phyloP scores from a whole-genome alignment of 805 yeast species.

The Debaryomyces maramus region DNA sequence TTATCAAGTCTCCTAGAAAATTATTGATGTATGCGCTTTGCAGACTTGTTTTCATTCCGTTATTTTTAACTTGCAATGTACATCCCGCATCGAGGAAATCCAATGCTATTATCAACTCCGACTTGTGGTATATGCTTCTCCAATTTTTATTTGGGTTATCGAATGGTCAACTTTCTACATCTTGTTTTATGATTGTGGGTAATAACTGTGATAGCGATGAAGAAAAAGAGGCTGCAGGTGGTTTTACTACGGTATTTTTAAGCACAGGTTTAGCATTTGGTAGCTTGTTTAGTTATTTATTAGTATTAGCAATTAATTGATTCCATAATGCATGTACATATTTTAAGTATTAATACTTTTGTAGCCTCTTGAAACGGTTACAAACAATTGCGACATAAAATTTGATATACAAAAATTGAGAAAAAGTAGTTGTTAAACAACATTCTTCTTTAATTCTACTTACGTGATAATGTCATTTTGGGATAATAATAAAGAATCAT shows the following conservation, averaged over 20 bases:
- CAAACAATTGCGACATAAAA: no score
- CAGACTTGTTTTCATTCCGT: slow-evolving; percentile 64
- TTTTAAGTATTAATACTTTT: no score
- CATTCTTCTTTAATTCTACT: no score
- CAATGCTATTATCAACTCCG: slow-evolving; percentile 52
- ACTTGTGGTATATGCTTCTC: slow-evolving; percentile 61
- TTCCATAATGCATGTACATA: no score
- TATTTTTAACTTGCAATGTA: slow-evolving; percentile 68
- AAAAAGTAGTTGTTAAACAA: no score
- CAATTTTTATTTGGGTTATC: slow-evolving; percentile 84
- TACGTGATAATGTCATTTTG: slow-evolving; percentile 28
- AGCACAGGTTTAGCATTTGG: slow-evolving; percentile 80
- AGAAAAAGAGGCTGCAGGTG: slow-evolving; percentile 91
- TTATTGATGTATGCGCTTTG: slow-evolving; percentile 55
- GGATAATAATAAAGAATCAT: slow-evolving; percentile 50
- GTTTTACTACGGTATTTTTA: slow-evolving; percentile 79
- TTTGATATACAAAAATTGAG: no score
- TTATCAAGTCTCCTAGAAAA: slow-evolving; percentile 41
- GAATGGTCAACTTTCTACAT: slow-evolving; percentile 81
- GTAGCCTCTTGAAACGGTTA: no score
- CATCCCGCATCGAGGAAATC: slow-evolving; percentile 34
- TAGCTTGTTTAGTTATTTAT: slow-evolving; percentile 68
- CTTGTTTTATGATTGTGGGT: slow-evolving; percentile 77
- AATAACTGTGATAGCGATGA: slow-evolving; percentile 56
- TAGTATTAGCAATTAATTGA: slow-evolving; percentile 43